Percentiles rank a stretch among this genome's conserved stretches.
phyloP scores from a whole-genome alignment of 2,329 filamentous ascomycete genomes.

The Coleophoma eucalyptorum region DNA sequence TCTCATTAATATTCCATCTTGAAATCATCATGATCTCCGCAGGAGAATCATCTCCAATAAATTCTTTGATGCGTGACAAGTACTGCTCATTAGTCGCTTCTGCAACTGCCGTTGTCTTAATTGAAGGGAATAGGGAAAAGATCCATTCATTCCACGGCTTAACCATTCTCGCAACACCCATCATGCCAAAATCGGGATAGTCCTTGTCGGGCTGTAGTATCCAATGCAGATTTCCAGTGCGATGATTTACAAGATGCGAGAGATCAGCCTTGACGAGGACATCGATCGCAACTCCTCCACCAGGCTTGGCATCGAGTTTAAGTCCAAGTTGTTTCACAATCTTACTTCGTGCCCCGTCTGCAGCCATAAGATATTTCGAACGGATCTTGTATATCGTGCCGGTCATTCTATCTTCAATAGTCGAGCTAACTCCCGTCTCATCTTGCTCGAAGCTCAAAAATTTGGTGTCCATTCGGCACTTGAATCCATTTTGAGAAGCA shows the following conservation, averaged over 20 bases:
- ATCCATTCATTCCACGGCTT: slow-evolving; percentile 59
- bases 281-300: slow-evolving; percentile 43
- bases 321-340: slow-evolving; percentile 40
- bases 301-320: slow-evolving; percentile 36
- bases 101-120: slow-evolving; percentile 27
- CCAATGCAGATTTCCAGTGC: slow-evolving; percentile 56
- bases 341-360: slow-evolving; percentile 43
- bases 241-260: slow-evolving; percentile 38
- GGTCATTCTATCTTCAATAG: slow-evolving; percentile 28
- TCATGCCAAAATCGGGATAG: slow-evolving; percentile 46
- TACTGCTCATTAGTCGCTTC: slow-evolving; percentile 41
- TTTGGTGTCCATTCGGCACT: slow-evolving; percentile 33
- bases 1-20: slow-evolving; percentile 2
- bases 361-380: slow-evolving; percentile 52
- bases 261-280: slow-evolving; percentile 45
- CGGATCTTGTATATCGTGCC: slow-evolving; percentile 35
- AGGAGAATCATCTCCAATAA: slow-evolving; percentile 42
- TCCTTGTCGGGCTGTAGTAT: slow-evolving; percentile 48
- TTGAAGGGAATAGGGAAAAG: slow-evolving; percentile 44
- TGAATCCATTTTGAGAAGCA: slow-evolving; percentile 33
- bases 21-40: not conserved
- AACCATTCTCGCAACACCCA: slow-evolving; percentile 51
- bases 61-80: slow-evolving; percentile 36
- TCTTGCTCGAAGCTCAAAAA: slow-evolving; percentile 24
- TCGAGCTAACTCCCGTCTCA: slow-evolving; percentile 19